These are phyloP conservation scores for Citrullus mucosospermus DNA, from an alignment of 306 rosid genomes.

Conservation along the genomic window DNA sequence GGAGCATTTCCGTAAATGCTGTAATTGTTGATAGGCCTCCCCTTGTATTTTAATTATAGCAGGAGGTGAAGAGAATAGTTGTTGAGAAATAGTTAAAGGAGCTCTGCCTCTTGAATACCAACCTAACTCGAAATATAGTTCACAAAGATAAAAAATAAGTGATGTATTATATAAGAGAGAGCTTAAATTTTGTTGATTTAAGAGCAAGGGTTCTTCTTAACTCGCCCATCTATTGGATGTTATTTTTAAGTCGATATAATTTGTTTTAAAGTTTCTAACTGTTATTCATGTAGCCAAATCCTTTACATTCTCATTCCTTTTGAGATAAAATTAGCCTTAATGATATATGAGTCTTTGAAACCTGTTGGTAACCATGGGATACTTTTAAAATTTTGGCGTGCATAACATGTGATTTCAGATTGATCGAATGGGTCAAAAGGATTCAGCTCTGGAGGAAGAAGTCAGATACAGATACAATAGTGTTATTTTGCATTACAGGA, in stretches of 20 bases:
- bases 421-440: slow-evolving; percentile 75
- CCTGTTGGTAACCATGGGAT: not conserved
- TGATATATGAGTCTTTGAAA: not conserved
- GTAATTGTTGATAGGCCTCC: not conserved
- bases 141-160: not conserved
- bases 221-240: not conserved
- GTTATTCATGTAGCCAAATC: not conserved
- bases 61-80: not conserved
- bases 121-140: not conserved
- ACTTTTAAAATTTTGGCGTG: not conserved
- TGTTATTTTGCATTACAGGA: slow-evolving; percentile 70
- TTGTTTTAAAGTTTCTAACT: not conserved
- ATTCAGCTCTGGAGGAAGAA: slow-evolving; percentile 58
- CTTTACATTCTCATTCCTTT: not conserved
- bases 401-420: slow-evolving; percentile 31
- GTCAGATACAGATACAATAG: slow-evolving; percentile 72
- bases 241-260: not conserved
- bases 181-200: not conserved
- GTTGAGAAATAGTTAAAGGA: not conserved
- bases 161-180: not conserved
- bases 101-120: not conserved
- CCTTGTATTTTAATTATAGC: not conserved
- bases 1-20: not conserved
- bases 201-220: not conserved
- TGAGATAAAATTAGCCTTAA: not conserved